Base-by-base conservation (phyloP, 768 basidiomycete species). In the Pulveroboletus ravenelii region DNA sequence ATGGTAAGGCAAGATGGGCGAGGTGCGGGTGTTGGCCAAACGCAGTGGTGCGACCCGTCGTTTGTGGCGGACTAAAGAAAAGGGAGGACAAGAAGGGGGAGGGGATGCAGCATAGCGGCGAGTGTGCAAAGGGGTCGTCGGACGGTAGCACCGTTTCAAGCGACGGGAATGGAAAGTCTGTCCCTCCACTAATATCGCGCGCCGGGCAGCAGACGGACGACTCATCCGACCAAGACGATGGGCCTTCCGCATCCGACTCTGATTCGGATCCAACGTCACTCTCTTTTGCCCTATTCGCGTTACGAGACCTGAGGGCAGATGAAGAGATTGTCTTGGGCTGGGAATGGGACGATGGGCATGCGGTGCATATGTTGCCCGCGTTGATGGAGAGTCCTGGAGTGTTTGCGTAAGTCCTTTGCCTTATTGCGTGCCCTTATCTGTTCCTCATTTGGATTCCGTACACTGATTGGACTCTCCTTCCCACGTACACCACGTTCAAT, bases 321-420 rank as follows among this genome's bases (percentile, higher is more conserved):
- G 92, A 93, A 56, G 94, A 97, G 70, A 79, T 97, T 17, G 82
- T 93, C 0, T 70, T 97, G 0, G 88, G 87, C 0, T 97, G 94
- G 93, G 93, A 96, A 64, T 98, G 94, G 94, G 93, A 97, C 59
- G 94, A 98, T 60, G 83, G 82, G 2, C 88, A 91, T 62, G 83
- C 85, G 1, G 80, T 94, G 0, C 93, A 95, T 67, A 72, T 75
- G 53, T 71, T 92, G 1, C 87, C 82, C n/a, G 81, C 82, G 8
- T 67, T 89, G 45, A 72, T 89, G 50, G 71, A 81, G 58, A 67
- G 76, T 5, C 80, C 83, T 5, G 69, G 74, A 51, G 59, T 77
- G 50, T 82, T 84, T 58, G 73, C 77, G 84, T 84, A 66, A 69
- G 79, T 79, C 18, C 32, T 55, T 60, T 25, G 29, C 49, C 42